A percentile compares a stretch with the other conserved stretches of the same genome.
Conservation (phyloP, 106 monocot genomes). For the Apostasia shenzhenica region DNA sequence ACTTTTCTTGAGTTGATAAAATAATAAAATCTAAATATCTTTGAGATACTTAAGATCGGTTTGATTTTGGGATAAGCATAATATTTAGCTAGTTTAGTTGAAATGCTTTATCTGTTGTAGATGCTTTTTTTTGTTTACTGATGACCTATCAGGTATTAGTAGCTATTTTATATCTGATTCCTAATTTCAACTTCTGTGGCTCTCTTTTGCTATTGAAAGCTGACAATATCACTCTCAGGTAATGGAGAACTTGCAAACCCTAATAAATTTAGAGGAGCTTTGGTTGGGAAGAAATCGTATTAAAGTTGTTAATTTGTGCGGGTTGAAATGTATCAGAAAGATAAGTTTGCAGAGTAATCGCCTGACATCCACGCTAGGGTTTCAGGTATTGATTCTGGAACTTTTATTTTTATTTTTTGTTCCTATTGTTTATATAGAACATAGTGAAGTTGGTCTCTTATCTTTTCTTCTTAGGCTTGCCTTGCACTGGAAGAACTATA, state of each 20-base stretch:
- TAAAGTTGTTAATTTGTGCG: constrained; percentile 67
- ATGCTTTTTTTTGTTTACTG: not conserved
- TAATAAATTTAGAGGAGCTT: constrained; percentile 74
- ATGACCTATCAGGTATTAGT: not conserved
- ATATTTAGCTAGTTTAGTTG: not conserved
- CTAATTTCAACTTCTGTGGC: too few relatives aligned
- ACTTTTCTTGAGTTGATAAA: not conserved
- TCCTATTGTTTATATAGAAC: not conserved
- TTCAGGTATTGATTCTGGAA: constrained; percentile 41
- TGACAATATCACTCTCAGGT: constrained; percentile 25
- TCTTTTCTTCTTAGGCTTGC: constrained; percentile 57
- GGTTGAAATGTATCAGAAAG: constrained; percentile 71
- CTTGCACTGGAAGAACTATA: constrained; percentile 86
- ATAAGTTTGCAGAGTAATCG: constrained; percentile 96
- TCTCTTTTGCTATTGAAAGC: not conserved
- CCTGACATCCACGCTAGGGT: constrained; percentile 77
- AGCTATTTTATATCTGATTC: not conserved
- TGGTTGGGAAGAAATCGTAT: constrained; percentile 94
- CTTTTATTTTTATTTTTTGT: not conserved
- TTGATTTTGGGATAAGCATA: not conserved
- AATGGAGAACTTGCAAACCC: constrained; percentile 80
- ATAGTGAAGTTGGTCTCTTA: not conserved
- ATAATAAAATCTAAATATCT: not conserved
- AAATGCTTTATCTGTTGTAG: not conserved
- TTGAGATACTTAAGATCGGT: not conserved